phyloP scores from a whole-genome alignment of 2,329 filamentous ascomycete genomes.

The Curvularia spicifera region DNA sequence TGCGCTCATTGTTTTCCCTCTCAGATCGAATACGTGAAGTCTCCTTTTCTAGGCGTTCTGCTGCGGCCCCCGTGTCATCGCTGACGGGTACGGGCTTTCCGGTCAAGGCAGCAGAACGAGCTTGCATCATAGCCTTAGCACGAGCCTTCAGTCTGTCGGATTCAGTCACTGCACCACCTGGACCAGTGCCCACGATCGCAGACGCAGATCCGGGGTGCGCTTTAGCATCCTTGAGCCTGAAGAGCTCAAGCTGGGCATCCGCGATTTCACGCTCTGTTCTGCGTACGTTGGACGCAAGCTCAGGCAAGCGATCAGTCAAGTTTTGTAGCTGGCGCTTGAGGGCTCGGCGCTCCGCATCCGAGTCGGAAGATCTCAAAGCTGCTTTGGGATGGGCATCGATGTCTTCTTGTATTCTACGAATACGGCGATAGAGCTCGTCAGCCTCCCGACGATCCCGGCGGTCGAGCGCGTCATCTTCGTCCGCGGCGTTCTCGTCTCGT shows the following conservation, averaged over 20 bases:
- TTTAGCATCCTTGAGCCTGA: conserved; percentile 92
- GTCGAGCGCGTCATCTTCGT: conserved; percentile 92
- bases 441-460: conserved; percentile 88
- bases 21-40: conserved; percentile 80
- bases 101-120: conserved; percentile 88
- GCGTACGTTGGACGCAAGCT: conserved; percentile 89
- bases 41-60: conserved; percentile 88
- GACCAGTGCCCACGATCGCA: conserved; percentile 88
- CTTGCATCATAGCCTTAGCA: conserved; percentile 98
- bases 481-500: conserved; percentile 84
- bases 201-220: conserved; percentile 81
- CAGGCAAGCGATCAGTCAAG: conserved; percentile 86
- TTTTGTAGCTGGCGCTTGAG: conserved; percentile 89
- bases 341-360: conserved; percentile 83
- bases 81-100: conserved; percentile 77
- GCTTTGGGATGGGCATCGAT: conserved; percentile 91
- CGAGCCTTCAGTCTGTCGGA: conserved; percentile 92
- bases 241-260: conserved; percentile 88
- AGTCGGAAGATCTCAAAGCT: conserved; percentile 66
- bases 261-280: conserved; percentile 91
- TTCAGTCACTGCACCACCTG: conserved; percentile 88
- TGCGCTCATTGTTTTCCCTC: conserved; percentile 91
- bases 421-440: conserved; percentile 91
- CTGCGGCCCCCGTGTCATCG: conserved; percentile 77
- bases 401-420: conserved; percentile 89